These are phyloP conservation scores for Candida silvicultrix DNA, from an alignment of 805 yeast species.

Conservation along the genomic window DNA sequence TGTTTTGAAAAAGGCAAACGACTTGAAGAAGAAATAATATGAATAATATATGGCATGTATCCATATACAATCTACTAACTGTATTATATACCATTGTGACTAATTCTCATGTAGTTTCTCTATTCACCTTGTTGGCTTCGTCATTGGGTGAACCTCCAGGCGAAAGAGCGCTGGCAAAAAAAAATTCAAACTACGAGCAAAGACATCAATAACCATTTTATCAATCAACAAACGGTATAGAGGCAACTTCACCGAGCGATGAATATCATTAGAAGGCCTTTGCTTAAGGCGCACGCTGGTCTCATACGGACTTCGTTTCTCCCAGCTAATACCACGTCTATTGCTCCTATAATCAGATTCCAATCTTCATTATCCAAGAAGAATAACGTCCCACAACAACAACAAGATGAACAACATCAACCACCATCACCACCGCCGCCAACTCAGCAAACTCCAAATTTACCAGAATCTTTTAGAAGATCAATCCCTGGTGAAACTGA, in stretches of 20 bases:
- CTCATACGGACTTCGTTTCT: not conserved
- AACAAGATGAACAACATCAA: too few relatives aligned
- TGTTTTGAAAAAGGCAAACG: constrained; percentile 55
- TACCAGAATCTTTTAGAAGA: constrained; percentile 17
- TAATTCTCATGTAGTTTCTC: too few relatives aligned
- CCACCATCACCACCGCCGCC: not conserved
- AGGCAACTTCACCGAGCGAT: too few relatives aligned
- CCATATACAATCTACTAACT: too few relatives aligned
- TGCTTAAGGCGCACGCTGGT: not conserved
- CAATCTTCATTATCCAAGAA: not conserved
- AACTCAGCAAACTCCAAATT: not conserved
- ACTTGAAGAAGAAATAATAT: constrained; percentile 21
- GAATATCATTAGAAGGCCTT: not conserved
- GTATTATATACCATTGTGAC: too few relatives aligned
- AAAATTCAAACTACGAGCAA: too few relatives aligned
- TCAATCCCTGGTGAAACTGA: constrained; percentile 22
- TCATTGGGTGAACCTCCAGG: too few relatives aligned
- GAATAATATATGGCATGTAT: constrained; percentile 3
- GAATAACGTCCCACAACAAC: too few relatives aligned
- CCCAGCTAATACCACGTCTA: not conserved
- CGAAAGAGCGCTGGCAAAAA: too few relatives aligned
- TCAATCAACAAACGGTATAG: too few relatives aligned
- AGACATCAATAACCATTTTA: too few relatives aligned
- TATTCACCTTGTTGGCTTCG: too few relatives aligned
- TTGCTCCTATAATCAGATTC: not conserved